Evolutionary conservation across 768 basidiomycete species (phyloP), one percentile per base, ranked within the genome.

Genomic region (Rhodotorula diobovata): DNA sequence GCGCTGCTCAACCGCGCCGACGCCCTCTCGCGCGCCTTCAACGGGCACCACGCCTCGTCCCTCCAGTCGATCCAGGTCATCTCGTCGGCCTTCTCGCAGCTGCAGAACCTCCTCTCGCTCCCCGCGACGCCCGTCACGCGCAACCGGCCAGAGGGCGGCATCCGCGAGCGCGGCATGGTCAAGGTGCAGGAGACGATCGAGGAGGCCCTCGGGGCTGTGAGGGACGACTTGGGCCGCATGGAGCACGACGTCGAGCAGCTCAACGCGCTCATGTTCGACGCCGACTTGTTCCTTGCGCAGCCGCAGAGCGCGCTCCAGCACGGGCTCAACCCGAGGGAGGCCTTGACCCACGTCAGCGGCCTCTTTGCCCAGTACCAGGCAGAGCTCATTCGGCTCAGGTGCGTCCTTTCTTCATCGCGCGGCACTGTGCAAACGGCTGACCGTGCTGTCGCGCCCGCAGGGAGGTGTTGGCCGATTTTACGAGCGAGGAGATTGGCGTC

Each of bases 381-480:
- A 2, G 76, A 76, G 60, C n/a, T 76, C 41, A 71, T 76, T 20
- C 37, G 72, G 34, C 35, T 71, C 39, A 25, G 73, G 69, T 71
- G 35, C 30, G 70, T 63, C 2, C n/a, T 32, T 3, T 37, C 51
- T 14, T 45, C 37, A 15, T 11, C 32, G 20, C 5, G 46, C 58
- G 60, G 39, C 43, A 43, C 10, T 18, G 45, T 65, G 41, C 39
- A 41, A 15, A 41, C 41, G 39, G 43, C 48, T 53, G 11, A 63
- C 45, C 48, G 20, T 23, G 25, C 3, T 32, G n/a, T n/a, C n/a
- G n/a, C 5, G 23, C 1, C 3, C 16, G 25, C 30, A 69, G 75
- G 39, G 75, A 76, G 48, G 67, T 76, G 14, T 57, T 76, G 4
- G 75, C 75, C 30, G 75, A 76, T 56, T 76, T 73, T 41, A 71